These are phyloP conservation scores for Madurella fahalii DNA, from an alignment of 2,329 filamentous ascomycete genomes.

Conservation along the genomic window DNA sequence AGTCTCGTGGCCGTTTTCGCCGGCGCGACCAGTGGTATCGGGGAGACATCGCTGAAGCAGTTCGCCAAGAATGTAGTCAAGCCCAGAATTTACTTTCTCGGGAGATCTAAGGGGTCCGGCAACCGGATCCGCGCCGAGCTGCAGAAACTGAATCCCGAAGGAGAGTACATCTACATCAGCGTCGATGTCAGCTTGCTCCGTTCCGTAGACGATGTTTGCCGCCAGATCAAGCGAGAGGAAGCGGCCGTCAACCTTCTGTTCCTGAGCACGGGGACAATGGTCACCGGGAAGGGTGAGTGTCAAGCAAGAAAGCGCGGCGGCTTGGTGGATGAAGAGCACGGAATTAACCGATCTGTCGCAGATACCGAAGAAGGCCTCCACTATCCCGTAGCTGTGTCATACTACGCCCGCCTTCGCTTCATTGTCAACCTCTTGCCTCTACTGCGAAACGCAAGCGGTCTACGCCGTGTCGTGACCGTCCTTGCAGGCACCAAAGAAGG, in stretches of 20 bases:
- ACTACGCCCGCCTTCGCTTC: conserved; percentile 31
- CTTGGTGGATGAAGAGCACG: background rate
- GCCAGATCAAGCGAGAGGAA: conserved; percentile 12
- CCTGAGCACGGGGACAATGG: conserved; percentile 26
- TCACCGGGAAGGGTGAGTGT: conserved; percentile 13
- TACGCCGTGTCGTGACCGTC: conserved; percentile 32
- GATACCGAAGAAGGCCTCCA: conserved; percentile 34
- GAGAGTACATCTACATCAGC: conserved; percentile 29
- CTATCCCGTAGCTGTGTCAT: conserved; percentile 28
- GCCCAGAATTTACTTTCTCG: conserved; percentile 25
- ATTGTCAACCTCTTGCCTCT: conserved; percentile 32
- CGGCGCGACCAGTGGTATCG: conserved; percentile 72
- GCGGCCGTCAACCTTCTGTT: conserved; percentile 28
- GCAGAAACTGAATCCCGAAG: conserved; percentile 11
- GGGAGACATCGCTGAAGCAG: conserved; percentile 25
- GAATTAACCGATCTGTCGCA: background rate
- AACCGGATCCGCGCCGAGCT: conserved; percentile 8
- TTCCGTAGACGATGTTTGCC: conserved; percentile 13
- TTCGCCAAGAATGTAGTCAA: conserved; percentile 20
- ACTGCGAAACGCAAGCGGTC: conserved; percentile 19
- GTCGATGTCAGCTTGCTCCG: conserved; percentile 27
- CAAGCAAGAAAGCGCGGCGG: too few relatives aligned
- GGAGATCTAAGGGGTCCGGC: conserved; percentile 16
- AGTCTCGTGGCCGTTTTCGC: conserved; percentile 76
- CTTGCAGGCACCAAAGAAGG: conserved; percentile 31